Evolutionary conservation across 805 yeast species (phyloP), one percentile per base, ranked within the genome.

Genomic region (Starmerella sirachaensis): DNA sequence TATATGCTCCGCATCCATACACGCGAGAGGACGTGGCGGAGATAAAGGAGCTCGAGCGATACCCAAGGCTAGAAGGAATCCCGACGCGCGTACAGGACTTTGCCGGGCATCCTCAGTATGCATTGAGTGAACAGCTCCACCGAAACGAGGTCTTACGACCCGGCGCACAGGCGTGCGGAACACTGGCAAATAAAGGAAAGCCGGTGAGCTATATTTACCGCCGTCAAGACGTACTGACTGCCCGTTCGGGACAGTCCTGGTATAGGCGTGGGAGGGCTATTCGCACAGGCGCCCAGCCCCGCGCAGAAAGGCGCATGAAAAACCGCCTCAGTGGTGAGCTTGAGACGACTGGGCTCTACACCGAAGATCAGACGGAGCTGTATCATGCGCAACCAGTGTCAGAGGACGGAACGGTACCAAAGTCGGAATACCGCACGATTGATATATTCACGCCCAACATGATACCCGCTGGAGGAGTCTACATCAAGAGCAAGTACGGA

Each of bases 181-280:
- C 76, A 21, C 65, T 83, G 20, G 61, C 78, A 16, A 57, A 71
- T 11, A 65, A 63, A 33, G 64, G 62, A 31, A 47, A 56, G 5
- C 66, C 61, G 36, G 61, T 63, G 4, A 25, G 26, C 18, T 52
- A 51, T 4, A 51, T 88, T 0, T 91, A 72, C 51, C 73, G 71
- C 32, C 61, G 94, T 17, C 57, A 68, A 1, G 74, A 77, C 49
- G 83, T 91, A 2, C 65, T 72, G 33, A 52, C 51, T 2, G 68
- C 86, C 16, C 64, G 75, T 40, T 74, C 93, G 0, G 81, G 94
- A 0, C 76, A 74, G 49, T 84, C 80, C 1, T 91, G 97, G 97
- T 82, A 77, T 52, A 68, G 79, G 59, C 61, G 68, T 30, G 98
- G 98, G 0, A 61, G 95, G 16, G 66, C 75, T 0, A 56, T 91